Base-by-base conservation (phyloP, 768 basidiomycete species). In the Grammothele lineata region DNA sequence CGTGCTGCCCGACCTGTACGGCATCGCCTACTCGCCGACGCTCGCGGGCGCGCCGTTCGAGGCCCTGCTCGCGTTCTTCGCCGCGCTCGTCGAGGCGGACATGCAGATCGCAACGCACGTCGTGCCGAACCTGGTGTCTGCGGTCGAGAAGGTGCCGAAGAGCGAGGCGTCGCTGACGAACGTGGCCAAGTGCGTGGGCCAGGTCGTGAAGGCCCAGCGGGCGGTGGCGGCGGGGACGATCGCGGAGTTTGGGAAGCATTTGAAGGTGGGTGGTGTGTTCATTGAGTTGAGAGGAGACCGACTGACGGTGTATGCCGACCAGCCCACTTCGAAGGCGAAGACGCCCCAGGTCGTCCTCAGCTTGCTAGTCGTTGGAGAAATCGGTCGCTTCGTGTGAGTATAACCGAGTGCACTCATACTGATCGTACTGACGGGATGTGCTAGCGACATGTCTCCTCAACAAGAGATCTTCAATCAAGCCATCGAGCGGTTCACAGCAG, bases 291-390 rank as follows among this genome's bases (percentile, higher is more conserved):
- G 9, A 21, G 3, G 22, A 30, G 4, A 12, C 27, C 19, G 42
- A n/a, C 23, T 26, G 18, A 25, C 19, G 12, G 18, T 40, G 41
- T 27, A 17, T 7, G 30, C n/a, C n/a, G n/a, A n/a, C n/a, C 51
- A 59, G 55, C 35, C 48, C 10, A 48, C 33, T 17, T 78, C 83
- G 8, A 86, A 85, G 62, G 77, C 83, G 6, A 80, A 80, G 53
- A 66, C 86, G 15, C 73, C 80, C 1, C 72, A 83, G 33, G 75
- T 91, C 6, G 83, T 92, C 25, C 76, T 99, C 19, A 88, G 91
- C 55, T 72, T 98, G 45, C 72, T 96, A 12, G 85, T 92, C 33
- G 73, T 98, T 40, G 96, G 96, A 38, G 96, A 98, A 65, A 76
- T 98, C 33, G 96, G 95, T 25, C 84, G 94, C 26, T 85, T 83